Evolutionary conservation across 2,329 filamentous ascomycete species (phyloP), one percentile per base, ranked within the genome.

Genomic region (Talaromyces sp.): DNA sequence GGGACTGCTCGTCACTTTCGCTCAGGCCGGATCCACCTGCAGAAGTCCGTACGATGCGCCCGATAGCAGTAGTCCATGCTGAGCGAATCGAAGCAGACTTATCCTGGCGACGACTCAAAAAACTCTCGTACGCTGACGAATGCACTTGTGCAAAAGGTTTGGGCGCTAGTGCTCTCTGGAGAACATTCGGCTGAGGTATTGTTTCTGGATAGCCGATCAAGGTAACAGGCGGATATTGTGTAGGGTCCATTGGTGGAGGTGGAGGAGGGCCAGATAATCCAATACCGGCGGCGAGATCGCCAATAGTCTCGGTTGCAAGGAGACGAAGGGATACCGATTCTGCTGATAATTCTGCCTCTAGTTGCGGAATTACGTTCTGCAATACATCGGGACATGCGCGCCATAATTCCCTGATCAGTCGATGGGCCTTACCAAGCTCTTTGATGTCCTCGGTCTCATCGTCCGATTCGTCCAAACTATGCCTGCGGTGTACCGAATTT

Each of bases 251-350:
- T 1, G 81, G 76, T 9, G 89, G 85, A 6, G 86, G 79, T 14
- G 89, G 85, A 16, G 93, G 92, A 61, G 91, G 90, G 0, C 93
- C 93, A 65, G 93, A 92, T 65, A 93, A 91, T 57, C 93, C 93
- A 73, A 98, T 96, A 5, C 93, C 93, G 44, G 93, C 89, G 28
- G 96, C 89, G 82, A 99, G 93, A 72, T 98, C 93, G 60, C 96
- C 95, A 42, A 99, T 86, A 0, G 95, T 96, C 75, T 98, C 92
- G 0, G 93, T 96, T 2, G 93, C 93, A 63, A 99, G 83, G 64
- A 91, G 84, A 60, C 95, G 90, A 61, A 99, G 80, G 68, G 95
- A 88, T 2, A 93, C 83, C 64, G 96, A 96, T 72, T 99, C 95
- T 0, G 93, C 92, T 3, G 89, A 90, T 59, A 99, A 81, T 78